Base-by-base conservation (phyloP, 2,329 filamentous ascomycete species). In the Leptographium lundbergii region DNA sequence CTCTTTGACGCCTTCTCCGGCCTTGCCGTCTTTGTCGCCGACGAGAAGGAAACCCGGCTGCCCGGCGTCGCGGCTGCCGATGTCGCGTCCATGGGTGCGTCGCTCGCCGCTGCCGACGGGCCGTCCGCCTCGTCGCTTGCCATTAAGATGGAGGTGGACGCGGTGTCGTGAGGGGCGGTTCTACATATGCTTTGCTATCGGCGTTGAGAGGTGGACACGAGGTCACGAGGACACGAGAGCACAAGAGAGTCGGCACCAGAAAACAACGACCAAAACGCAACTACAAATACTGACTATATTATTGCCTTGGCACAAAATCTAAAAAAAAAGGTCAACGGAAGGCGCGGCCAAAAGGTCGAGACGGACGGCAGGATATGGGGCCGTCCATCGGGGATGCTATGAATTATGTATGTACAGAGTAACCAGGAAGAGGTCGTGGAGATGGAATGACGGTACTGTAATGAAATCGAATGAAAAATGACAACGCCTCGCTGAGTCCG, bases 1-100 rank as follows among this genome's bases (percentile, higher is more conserved):
- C 75, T 99, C 69, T 88, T 89, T 61, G 91, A 96, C 69, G 91
- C 92, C 0, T 97, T 96, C 72, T 84, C 89, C 0, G 94, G 95
- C 0, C 71, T 99, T 61, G 90, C 88, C 0, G 88, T 95, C 50
- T 95, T 95, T 66, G 77, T 99, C 50, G 86, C 82, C 42, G 90
- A 96, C 53, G 91, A 95, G 68, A 81, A 81, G 71, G 73, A 75
- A 52, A 69, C 66, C 66, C 59, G 59, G 3, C 45, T 51, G 22
- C 42, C 57, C 10, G 56, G 56, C 19, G 62, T 69, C 56, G 66
- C 65, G 4, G 68, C 66, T 4, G 67, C 68, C 1, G 68, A 75
- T 54, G 70, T 74, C 24, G 71, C 69, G 1, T 67, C 65, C 2
- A 62, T 68, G 3, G 68, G 66, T 9, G 70, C 70, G 0, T 66